A percentile compares a stretch with the other conserved stretches of the same genome.
Evolutionary conservation across 2,329 filamentous ascomycete genomes (phyloP).

Genomic region (Trichoderma sp.): DNA sequence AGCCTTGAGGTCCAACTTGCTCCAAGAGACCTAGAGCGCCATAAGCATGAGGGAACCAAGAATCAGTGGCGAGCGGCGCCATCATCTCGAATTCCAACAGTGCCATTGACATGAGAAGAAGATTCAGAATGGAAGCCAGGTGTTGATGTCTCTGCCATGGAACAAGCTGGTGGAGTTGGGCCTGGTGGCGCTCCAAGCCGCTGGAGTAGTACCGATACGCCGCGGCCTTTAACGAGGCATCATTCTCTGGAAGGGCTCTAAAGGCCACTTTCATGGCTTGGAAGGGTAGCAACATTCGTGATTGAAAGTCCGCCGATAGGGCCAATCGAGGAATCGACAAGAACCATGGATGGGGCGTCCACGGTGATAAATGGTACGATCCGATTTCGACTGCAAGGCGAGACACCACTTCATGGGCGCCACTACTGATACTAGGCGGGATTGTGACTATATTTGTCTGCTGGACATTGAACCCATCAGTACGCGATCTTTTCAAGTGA

Average conservation of each 20-base stretch:
- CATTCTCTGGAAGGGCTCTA: background rate
- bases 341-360: conserved; percentile 15
- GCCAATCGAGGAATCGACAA: background rate
- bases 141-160: background rate
- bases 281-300: background rate
- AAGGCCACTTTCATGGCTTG: background rate
- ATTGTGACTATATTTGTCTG: background rate
- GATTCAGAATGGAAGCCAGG: background rate
- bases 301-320: background rate
- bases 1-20: background rate
- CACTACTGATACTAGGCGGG: background rate
- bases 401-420: background rate
- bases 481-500: background rate
- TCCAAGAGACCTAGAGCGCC: background rate
- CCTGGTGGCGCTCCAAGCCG: background rate
- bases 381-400: conserved; percentile 10
- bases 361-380: conserved; percentile 5
- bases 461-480: background rate
- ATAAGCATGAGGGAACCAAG: conserved; percentile 9
- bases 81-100: conserved; percentile 20
- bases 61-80: background rate
- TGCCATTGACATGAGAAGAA: conserved; percentile 13
- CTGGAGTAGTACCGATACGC: conserved; percentile 3
- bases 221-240: background rate
- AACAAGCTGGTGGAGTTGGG: background rate